Evolutionary conservation across 202 grass and related monocot genomes (phyloP).

Genomic region (Brachypodium distachyon): DNA sequence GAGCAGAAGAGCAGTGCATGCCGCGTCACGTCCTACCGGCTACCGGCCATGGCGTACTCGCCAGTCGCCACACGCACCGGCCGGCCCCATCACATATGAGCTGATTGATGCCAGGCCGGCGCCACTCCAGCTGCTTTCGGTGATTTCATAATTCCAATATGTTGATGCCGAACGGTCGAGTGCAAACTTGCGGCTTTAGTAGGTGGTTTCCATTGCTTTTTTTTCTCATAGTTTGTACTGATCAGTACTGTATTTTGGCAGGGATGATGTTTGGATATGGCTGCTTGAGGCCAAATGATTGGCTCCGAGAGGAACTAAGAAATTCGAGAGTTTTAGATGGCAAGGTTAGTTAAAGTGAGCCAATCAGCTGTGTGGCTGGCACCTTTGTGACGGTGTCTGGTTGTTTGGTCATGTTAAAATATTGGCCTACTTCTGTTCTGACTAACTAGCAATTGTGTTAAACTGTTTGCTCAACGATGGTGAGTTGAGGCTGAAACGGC

Average conservation of each 20-base stretch:
- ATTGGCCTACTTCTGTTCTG: too few species aligned
- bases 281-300: background rate
- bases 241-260: background rate
- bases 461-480: background rate
- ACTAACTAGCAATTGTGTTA: too few species aligned
- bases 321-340: background rate
- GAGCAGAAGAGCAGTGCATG: background rate
- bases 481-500: background rate
- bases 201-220: too few species aligned
- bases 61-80: too few species aligned
- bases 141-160: background rate
- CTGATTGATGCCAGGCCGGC: too few species aligned
- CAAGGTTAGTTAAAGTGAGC: conserved; percentile 22
- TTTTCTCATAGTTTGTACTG: too few species aligned
- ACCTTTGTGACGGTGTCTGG: background rate
- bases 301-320: background rate
- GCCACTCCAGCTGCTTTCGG: background rate
- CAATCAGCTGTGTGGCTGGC: background rate
- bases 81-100: too few species aligned
- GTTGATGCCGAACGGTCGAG: background rate
- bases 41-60: conserved; percentile 11
- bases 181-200: background rate
- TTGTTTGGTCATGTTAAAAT: conserved; percentile 3
- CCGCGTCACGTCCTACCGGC: conserved; percentile 12
- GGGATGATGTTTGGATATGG: background rate